Percentiles rank a stretch among this genome's conserved stretches.
These are phyloP conservation scores for Tuber borchii DNA, from an alignment of 495 filamentous ascomycete genomes.

Conservation along the genomic window DNA sequence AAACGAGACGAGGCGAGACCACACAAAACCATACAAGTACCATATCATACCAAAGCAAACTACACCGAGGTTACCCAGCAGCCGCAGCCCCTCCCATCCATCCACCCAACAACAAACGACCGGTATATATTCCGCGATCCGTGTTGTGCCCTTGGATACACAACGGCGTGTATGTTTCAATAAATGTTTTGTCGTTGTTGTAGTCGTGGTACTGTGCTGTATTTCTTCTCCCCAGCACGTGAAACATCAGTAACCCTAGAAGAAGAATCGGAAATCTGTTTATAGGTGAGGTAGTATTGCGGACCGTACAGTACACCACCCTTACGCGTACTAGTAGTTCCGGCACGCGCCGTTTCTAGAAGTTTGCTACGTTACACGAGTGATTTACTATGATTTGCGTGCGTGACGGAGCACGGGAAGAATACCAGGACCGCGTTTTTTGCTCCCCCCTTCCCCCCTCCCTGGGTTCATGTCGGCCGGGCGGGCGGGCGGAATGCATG, in stretches of 20 bases:
- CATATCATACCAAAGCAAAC: neutral
- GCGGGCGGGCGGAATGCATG: neutral
- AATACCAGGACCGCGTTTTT: neutral
- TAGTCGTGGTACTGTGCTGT: too few species aligned
- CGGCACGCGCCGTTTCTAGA: neutral
- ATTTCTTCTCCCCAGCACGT: too few species aligned
- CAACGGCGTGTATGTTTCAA: too few species aligned
- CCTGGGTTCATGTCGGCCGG: neutral
- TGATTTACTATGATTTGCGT: constrained; percentile 3
- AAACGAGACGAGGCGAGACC: too few species aligned
- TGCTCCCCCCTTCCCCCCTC: neutral
- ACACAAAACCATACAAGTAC: too few species aligned
- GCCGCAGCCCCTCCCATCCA: too few species aligned
- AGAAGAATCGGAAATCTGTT: neutral
- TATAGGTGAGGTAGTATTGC: too few species aligned
- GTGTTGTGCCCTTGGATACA: too few species aligned
- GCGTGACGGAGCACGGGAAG: neutral
- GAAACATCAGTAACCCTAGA: too few species aligned
- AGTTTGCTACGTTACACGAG: neutral
- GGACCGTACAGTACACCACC: too few species aligned
- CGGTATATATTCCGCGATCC: neutral
- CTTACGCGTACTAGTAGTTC: too few species aligned
- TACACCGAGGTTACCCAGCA: neutral
- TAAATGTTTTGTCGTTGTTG: too few species aligned
- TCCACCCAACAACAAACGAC: neutral